Base-by-base conservation (phyloP, 1,284 basidiomycete species). In the Sanguinoderma infundibulare region DNA sequence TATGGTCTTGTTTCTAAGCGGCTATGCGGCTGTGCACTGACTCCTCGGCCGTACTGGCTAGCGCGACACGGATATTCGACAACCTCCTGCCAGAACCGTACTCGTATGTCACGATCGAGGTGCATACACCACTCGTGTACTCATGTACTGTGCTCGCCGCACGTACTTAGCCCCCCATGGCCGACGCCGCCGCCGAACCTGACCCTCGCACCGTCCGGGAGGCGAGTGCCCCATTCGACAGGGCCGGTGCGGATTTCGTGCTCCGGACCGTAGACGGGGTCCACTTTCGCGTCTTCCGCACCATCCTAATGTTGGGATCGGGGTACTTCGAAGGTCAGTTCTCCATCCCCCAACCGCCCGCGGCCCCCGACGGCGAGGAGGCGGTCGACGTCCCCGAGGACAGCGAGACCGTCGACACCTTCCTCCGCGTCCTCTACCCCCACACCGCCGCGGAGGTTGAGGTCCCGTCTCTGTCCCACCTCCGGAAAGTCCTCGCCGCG, bases 401-500 rank as follows among this genome's bases (percentile, higher is more conserved):
- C 46, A 57, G 59, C 32, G 34, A 42, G 17, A 64, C 63, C 12
- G 26, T 70, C 22, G 61, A 67, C 34, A 38, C 17, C 14, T 56
- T 67, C 49, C 58, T 69, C 2, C 61, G 60, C 14, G 36, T 65
- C 5, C 58, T 54, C 54, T 69, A 69, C 50, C 60, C 64, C 9
- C 9, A 52, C 9, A 15, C 39, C 17, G 60, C 61, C 24, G 53
- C 59, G 1, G 36, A 39, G 14, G 17, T 62, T 6, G 35, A 17
- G n/a, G 49, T 51, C 12, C 32, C 10, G 5, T 47, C 49, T 3
- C 49, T 67, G 17, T 63, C 51, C 8, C 67, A 68, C 24, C 53
- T 73, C 24, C 62, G 71, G n/a, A 52, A 53, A 7, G 67, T 77
- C 7, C 59, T 77, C 28, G 66, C 63, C 17, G 73, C 73, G 0